Evolutionary conservation across 495 filamentous ascomycete genomes (phyloP), one percentile per base, ranked within the genome.

Genomic region (Daldinia grandis): DNA sequence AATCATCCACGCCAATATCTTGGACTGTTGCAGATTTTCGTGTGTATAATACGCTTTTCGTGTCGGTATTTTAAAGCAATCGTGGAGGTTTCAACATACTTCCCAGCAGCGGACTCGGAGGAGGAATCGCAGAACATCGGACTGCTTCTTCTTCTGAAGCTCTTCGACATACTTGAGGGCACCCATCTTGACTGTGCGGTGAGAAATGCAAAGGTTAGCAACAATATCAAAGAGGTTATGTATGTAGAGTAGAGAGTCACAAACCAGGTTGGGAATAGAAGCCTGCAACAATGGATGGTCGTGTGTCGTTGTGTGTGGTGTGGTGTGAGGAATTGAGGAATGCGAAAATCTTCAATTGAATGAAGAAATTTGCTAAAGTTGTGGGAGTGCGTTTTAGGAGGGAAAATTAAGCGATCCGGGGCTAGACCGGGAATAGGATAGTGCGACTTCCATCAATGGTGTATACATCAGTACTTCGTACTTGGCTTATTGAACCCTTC

Each of bases 141-240:
- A 96, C 88, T 99, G 95, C 92, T 99, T 99, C 92, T 97, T 97
- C 92, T 98, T 98, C 81, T 96, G 92, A 82, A 99, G 90, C 89
- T 99, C 95, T 88, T 98, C 95, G 84, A 98, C 92, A 87, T 98
- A 98, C 86, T 98, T 98, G 83, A 95, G 91, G 85, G 93, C 93
- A 87, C 93, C 93, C 93, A 95, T 94, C 85, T 82, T 85, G 79
- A 76, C 81, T 83, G 66, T 78, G 40, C 27, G 25, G 42, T 58
- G 12, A 33, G 21, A 38, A 37, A 21, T 31, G 56, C 5, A 5
- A 24, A 42, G 35, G 71, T 78, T 67, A 79, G 77, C 64, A 66
- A 49, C 37, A n/a, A 40, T 35, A 72, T 50, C 17, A 61, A 54
- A 14, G 19, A 38, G 33, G n/a, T 30, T 42, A 33, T 56, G 24